Base-by-base conservation (phyloP, 2,329 filamentous ascomycete species). In the Fusarium scirpi region DNA sequence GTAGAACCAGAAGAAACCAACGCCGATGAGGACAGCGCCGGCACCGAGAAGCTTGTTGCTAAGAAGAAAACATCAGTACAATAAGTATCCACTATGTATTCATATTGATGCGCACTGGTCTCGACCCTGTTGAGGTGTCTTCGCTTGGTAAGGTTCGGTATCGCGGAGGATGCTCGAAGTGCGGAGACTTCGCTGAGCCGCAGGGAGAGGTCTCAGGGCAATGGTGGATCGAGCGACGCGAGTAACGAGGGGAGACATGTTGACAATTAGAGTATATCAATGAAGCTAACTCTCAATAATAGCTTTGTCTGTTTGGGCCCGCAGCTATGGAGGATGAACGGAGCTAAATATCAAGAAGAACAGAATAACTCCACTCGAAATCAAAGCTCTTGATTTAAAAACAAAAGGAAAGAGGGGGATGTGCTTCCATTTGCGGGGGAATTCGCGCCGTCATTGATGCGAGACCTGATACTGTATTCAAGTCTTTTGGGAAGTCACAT, bases 361-460 rank as follows among this genome's bases (percentile, higher is more conserved):
- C 16, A 55, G 52, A 13, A 57, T 9, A 55, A 48, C 61, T 69
- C 66, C 54, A 62, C 48, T 54, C 32, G 15, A 30, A 24, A 18
- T 27, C 52, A 65, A 62, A 51, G 25, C 38, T 57, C 49, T 72
- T 71, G 43, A 65, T 65, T 53, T 53, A 41, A 62, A 57, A 52
- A 46, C 20, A 41, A 24, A 47, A 30, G 62, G 45, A 27, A 61
- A 40, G 16, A 44, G 41, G 48, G 47, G 30, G 48, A 51, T 51
- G 48, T 12, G 12, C 30, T 51, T 22, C 24, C 12, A 24, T 32
- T 40, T 53, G 68, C 59, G 68, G 69, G 60, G 65, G 61, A 66
- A 69, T 66, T 60, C 54, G 62, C 66, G 32, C 56, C 69, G 69
- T 72, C 69, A 67, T 70, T 49, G 51, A 71, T 62, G 57, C 55